These are phyloP conservation scores for Colletotrichum higginsianum DNA, from an alignment of 2,329 filamentous ascomycete species.

Conservation along the genomic window DNA sequence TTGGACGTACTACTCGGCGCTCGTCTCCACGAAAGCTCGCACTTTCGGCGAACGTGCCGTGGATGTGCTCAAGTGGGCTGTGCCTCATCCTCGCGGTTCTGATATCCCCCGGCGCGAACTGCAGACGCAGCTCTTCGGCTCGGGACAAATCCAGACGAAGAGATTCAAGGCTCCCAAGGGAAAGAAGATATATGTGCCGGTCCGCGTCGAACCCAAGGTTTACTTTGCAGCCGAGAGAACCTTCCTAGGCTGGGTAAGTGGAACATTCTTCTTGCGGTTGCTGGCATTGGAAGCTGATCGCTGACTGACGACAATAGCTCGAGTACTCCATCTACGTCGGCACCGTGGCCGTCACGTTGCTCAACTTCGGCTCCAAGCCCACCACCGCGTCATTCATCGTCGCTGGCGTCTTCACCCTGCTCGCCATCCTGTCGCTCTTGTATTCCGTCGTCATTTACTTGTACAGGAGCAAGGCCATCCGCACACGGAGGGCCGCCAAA, in stretches of 20 bases:
- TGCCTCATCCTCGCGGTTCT: conserved; percentile 70
- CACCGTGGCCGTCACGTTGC: conserved; percentile 85
- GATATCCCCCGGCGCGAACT: conserved; percentile 72
- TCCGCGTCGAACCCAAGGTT: conserved; percentile 97
- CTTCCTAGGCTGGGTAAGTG: conserved; percentile 89
- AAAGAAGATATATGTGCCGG: conserved; percentile 95
- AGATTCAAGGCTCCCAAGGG: conserved; percentile 82
- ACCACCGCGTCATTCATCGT: conserved; percentile 74
- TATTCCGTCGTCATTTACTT: conserved; percentile 90
- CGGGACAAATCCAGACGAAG: conserved; percentile 69
- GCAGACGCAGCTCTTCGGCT: conserved; percentile 67
- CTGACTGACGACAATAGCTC: conserved; percentile 68
- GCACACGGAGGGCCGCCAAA: conserved; percentile 84
- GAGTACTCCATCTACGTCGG: conserved; percentile 97
- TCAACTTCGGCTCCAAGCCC: conserved; percentile 81
- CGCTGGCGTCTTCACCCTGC: conserved; percentile 83
- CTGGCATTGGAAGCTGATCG: neutral
- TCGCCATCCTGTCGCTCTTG: conserved; percentile 83
- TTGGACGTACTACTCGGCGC: conserved; percentile 78
- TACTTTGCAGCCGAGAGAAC: conserved; percentile 97
- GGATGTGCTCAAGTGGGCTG: conserved; percentile 63
- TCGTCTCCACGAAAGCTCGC: conserved; percentile 64
- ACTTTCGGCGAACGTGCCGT: conserved; percentile 59
- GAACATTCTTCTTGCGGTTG: conserved; percentile 1
- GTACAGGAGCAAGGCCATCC: conserved; percentile 89